Evolutionary conservation across 2,329 filamentous ascomycete species (phyloP), one percentile per base, ranked within the genome.

Genomic region (Aspergillus awamori): DNA sequence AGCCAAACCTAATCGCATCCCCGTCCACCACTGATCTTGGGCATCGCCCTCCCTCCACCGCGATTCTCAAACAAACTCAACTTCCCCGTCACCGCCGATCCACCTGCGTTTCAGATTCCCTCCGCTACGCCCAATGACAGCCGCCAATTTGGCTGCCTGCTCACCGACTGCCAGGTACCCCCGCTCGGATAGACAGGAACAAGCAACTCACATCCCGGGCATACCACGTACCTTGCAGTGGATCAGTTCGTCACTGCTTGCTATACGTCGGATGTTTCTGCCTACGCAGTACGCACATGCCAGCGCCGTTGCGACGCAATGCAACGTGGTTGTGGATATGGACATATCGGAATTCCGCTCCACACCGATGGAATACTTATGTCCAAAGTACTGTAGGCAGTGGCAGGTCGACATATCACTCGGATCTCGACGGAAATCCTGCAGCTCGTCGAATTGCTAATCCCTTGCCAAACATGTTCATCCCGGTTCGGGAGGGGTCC

Each of bases 251-350:
- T n/a, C 24, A 49, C 24, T 15, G 45, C 22, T 49, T 5, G 45
- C 45, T n/a, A 49, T 28, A 26, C 22, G 45, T 49, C 45, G 45
- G 45, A 28, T 8, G 17, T 26, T 15, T n/a, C 22, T 49, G 24
- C 45, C 45, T 49, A 49, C 45, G 33, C 33, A 13, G 33, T 36
- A 36, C 33, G 33, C 33, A 49, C 45, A 49, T 24, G 41, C 41
- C 41, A 45, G 20, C 41, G 22, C 24, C 45, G 45, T 24, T 49
- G 45, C 45, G 15, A 49, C 24, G 45, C 45, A 28, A 28, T 24
- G 45, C 45, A 49, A 49, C 45, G 45, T 49, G 45, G 45, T 26
- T 49, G 45, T 49, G 45, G 45, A 45, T 45, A 45, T 45, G 13
- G 41, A 22, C 41, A 45, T 11, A 45, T 22, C 41, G 41, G 41